Evolutionary conservation across 2,329 filamentous ascomycete genomes (phyloP).

Genomic region (Fusarium sp.): DNA sequence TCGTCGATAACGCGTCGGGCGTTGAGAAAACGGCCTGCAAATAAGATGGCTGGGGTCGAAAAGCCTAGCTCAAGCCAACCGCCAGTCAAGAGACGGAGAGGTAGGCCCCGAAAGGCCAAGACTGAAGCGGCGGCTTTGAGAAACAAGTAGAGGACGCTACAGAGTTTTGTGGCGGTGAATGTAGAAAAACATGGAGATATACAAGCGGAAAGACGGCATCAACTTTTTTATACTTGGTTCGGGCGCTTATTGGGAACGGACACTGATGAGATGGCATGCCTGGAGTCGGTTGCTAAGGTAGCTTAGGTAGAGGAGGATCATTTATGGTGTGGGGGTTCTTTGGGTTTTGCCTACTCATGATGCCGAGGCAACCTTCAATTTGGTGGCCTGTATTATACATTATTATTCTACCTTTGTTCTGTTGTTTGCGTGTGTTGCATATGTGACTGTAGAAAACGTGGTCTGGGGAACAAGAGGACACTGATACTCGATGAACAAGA

Average conservation of each 20-base stretch:
- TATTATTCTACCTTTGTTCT: slow-evolving; percentile 26
- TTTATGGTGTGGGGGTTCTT: slow-evolving; percentile 23
- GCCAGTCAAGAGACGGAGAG: slow-evolving; percentile 16
- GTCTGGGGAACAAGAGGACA: neutral
- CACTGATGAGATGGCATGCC: slow-evolving; percentile 33
- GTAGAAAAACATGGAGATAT: slow-evolving; percentile 25
- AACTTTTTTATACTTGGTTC: slow-evolving; percentile 31
- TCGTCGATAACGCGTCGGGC: slow-evolving; percentile 11
- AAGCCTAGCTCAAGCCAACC: slow-evolving; percentile 5
- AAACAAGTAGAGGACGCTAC: slow-evolving; percentile 16
- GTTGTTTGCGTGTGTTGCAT: slow-evolving; percentile 9
- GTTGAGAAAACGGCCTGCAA: slow-evolving; percentile 16
- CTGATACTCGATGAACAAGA: too few species aligned
- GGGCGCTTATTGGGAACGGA: slow-evolving; percentile 41
- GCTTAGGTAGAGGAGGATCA: slow-evolving; percentile 24
- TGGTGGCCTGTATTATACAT: slow-evolving; percentile 25
- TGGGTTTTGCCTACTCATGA: slow-evolving; percentile 10
- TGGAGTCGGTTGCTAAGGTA: slow-evolving; percentile 33
- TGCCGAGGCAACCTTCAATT: slow-evolving; percentile 17
- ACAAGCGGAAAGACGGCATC: slow-evolving; percentile 25
- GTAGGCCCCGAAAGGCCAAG: slow-evolving; percentile 15
- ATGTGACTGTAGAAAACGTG: neutral
- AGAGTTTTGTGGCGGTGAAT: slow-evolving; percentile 6
- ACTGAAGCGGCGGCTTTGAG: neutral
- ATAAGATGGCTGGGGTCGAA: neutral